Evolutionary conservation across 2,329 filamentous ascomycete species (phyloP).

Genomic region (Paecilomyces fulvus): DNA sequence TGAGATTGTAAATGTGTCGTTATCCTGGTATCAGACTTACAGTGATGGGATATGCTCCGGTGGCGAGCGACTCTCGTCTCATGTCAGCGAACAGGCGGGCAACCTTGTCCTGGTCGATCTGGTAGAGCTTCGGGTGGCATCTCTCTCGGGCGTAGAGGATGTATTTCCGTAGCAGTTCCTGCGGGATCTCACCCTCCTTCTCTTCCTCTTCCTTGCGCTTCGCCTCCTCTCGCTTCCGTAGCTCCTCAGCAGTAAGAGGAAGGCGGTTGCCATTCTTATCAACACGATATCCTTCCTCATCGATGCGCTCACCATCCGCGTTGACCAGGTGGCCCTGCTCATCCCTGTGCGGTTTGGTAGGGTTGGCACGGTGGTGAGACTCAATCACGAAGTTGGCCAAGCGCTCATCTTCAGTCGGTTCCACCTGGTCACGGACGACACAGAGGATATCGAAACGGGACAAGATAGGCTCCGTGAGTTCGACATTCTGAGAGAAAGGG

Average conservation of each 20-base stretch:
- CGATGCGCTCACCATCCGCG: slow-evolving; percentile 46
- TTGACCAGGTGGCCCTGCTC: slow-evolving; percentile 37
- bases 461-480: slow-evolving; percentile 92
- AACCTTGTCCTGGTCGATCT: slow-evolving; percentile 97
- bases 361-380: slow-evolving; percentile 86
- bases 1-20: slow-evolving; percentile 4
- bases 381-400: slow-evolving; percentile 91
- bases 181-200: slow-evolving; percentile 67
- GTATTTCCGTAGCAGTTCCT: slow-evolving; percentile 88
- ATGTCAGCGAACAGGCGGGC: slow-evolving; percentile 92
- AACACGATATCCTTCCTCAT: slow-evolving; percentile 49
- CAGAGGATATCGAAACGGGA: slow-evolving; percentile 97
- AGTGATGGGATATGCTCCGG: slow-evolving; percentile 94
- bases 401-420: slow-evolving; percentile 84
- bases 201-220: slow-evolving; percentile 41
- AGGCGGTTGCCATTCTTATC: slow-evolving; percentile 36
- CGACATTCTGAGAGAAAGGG: slow-evolving; percentile 91
- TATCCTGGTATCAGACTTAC: slow-evolving; percentile 48
- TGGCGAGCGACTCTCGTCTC: slow-evolving; percentile 84
- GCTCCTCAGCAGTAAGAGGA: slow-evolving; percentile 37
- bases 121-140: slow-evolving; percentile 84
- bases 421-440: slow-evolving; percentile 91
- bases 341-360: slow-evolving; percentile 45
- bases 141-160: slow-evolving; percentile 90
- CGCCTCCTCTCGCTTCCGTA: slow-evolving; percentile 27